Evolutionary conservation across 345 rosid species (phyloP).

Genomic region (Brassica napus): Da-Ae NC_063443.1:13514001-13514500

Average conservation of each 20-base stretch:
- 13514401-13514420: slow-evolving; percentile 58
- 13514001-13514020: slow-evolving; percentile 13
- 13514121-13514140: slow-evolving; percentile 10
- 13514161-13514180: slow-evolving; percentile 35
- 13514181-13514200: slow-evolving; percentile 22
- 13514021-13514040: background rate
- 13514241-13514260: slow-evolving; percentile 54
- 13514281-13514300: slow-evolving; percentile 56
- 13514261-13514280: slow-evolving; percentile 80
- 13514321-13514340: slow-evolving; percentile 51
- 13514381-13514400: slow-evolving; percentile 61
- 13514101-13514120: slow-evolving; percentile 23
- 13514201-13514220: background rate
- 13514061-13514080: background rate
- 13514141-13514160: slow-evolving; percentile 24
- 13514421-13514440: slow-evolving; percentile 48
- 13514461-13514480: slow-evolving; percentile 75
- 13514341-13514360: slow-evolving; percentile 16
- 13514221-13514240: slow-evolving; percentile 71
- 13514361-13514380: slow-evolving; percentile 42
- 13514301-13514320: slow-evolving; percentile 75
- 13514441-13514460: slow-evolving; percentile 53
- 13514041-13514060: background rate
- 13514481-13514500: slow-evolving; percentile 60
- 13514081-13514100: background rate